phyloP scores from a whole-genome alignment of 768 basidiomycete genomes.

The Boletus subparvulus region DNA sequence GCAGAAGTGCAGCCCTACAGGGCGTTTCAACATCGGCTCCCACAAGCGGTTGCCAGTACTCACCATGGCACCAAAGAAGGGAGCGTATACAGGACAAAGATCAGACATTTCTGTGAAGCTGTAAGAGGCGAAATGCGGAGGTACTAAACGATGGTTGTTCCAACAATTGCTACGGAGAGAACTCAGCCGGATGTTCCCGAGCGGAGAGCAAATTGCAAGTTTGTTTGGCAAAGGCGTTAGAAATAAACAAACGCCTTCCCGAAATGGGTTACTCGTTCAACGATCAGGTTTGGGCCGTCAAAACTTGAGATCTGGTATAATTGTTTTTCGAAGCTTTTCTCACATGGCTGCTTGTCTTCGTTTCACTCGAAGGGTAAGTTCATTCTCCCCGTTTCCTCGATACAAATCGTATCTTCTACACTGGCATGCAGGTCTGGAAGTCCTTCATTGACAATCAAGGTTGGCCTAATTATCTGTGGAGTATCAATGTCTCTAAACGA shows the following conservation, averaged over 20 bases:
- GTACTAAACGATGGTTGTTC: not conserved
- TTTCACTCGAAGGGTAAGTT: constrained; percentile 60
- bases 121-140: constrained; percentile 1
- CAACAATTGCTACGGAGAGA: constrained; percentile 5
- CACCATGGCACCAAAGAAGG: constrained; percentile 97
- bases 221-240: constrained; percentile 31
- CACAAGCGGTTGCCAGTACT: constrained; percentile 26
- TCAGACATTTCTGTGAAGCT: constrained; percentile 56
- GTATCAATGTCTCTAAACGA: not conserved
- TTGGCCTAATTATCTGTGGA: constrained; percentile 21
- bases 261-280: not conserved
- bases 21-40: constrained; percentile 8
- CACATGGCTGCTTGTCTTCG: constrained; percentile 67
- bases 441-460: constrained; percentile 78
- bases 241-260: constrained; percentile 31
- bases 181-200: constrained; percentile 20
- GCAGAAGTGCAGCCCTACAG: constrained; percentile 90
- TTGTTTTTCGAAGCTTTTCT: not conserved
- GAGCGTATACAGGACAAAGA: constrained; percentile 91
- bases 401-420: constrained; percentile 1
- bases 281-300: not conserved
- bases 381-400: not conserved
- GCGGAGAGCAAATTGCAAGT: constrained; percentile 22
- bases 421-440: constrained; percentile 60
- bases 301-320: no score